These are phyloP conservation scores for Chlamydomonas schloesseri DNA, from an alignment of 139 green algal genomes.

Conservation along the genomic window DNA sequence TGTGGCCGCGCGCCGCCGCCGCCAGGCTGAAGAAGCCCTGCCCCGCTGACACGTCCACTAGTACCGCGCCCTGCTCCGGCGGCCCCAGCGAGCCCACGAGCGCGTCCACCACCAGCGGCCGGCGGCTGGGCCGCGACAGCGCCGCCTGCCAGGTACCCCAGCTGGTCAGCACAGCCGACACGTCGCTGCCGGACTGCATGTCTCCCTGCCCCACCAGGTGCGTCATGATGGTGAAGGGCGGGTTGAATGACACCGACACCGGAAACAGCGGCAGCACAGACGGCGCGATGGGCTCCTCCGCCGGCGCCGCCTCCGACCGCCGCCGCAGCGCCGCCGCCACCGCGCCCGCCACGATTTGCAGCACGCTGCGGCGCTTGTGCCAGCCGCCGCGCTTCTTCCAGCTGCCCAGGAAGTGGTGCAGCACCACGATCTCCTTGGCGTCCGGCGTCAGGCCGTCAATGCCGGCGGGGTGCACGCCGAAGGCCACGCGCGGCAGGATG, in stretches of 20 bases:
- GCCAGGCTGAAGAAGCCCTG: conserved; percentile 83
- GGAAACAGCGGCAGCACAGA: conserved; percentile 67
- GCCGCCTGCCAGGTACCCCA: conserved; percentile 83
- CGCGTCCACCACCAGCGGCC: conserved; percentile 80
- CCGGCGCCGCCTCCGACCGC: neutral
- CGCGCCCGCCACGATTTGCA: conserved; percentile 44
- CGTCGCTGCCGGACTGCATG: conserved; percentile 66
- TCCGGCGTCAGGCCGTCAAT: conserved; percentile 62
- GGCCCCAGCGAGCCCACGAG: conserved; percentile 77
- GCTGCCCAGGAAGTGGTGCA: conserved; percentile 83
- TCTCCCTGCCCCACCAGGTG: conserved; percentile 69
- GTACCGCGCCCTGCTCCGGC: conserved; percentile 29
- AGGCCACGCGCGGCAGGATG: conserved; percentile 82
- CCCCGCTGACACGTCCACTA: conserved; percentile 87
- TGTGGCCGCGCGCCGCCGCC: conserved; percentile 78
- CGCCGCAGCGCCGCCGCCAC: conserved; percentile 19
- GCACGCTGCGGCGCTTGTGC: conserved; percentile 44
- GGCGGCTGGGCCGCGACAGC: conserved; percentile 55
- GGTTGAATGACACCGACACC: conserved; percentile 73
- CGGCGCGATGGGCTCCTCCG: conserved; percentile 36
- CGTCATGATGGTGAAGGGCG: conserved; percentile 83
- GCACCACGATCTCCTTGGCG: conserved; percentile 67
- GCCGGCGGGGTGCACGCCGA: conserved; percentile 71
- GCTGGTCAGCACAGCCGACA: conserved; percentile 65
- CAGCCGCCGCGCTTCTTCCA: conserved; percentile 75